phyloP scores from a whole-genome alignment of 768 basidiomycete species.

The Jaapia argillacea region DNA sequence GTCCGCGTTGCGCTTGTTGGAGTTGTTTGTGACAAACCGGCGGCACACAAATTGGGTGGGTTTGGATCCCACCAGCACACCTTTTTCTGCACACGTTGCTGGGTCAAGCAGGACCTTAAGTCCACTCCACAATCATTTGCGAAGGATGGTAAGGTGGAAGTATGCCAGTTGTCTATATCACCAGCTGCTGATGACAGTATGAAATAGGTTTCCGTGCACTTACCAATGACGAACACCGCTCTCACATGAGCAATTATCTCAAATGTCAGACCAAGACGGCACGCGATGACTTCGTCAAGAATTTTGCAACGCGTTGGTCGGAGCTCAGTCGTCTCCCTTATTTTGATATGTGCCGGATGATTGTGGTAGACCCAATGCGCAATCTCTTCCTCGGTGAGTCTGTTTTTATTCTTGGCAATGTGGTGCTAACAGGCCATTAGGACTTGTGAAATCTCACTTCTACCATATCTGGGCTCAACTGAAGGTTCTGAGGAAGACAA shows the following conservation, averaged over 20 bases:
- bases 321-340: conserved; percentile 19
- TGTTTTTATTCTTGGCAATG: background rate
- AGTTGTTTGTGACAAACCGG: conserved; percentile 28
- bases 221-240: conserved; percentile 9
- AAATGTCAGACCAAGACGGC: conserved; percentile 1
- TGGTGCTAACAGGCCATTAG: conserved; percentile 2
- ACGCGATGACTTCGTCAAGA: conserved; percentile 9
- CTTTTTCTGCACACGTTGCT: conserved; percentile 25
- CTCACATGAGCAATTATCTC: conserved; percentile 8
- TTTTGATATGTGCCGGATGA: conserved; percentile 17
- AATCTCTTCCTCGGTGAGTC: conserved; percentile 19
- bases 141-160: conserved; percentile 10
- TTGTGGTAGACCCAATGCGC: conserved; percentile 24
- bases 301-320: conserved; percentile 12
- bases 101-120: conserved; percentile 19
- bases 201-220: conserved; percentile 9
- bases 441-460: conserved; percentile 9
- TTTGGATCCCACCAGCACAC: conserved; percentile 21
- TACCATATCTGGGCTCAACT: conserved; percentile 7
- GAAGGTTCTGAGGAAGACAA: background rate
- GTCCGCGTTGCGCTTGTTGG: conserved; percentile 22
- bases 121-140: conserved; percentile 12
- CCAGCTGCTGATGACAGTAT: no score
- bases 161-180: no score
- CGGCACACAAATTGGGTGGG: conserved; percentile 23